Evolutionary conservation across 2,329 filamentous ascomycete genomes (phyloP).

Genomic region (Tolypocladium tundrense): DNA sequence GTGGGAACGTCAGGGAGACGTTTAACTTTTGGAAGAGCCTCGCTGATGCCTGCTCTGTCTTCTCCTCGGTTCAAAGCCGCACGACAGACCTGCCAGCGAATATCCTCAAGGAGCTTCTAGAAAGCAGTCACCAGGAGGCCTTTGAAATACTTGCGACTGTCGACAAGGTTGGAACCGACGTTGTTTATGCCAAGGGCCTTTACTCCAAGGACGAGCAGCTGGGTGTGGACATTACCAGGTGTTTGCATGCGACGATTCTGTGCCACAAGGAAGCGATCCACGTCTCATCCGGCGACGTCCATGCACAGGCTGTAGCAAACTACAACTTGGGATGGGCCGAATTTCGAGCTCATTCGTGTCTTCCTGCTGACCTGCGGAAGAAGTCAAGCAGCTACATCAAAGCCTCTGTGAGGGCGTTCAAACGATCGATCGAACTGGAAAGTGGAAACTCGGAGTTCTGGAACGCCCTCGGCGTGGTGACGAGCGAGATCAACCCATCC

Average conservation of each 20-base stretch:
- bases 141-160: constrained; percentile 57
- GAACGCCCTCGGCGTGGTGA: constrained; percentile 90
- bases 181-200: constrained; percentile 32
- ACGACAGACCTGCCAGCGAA: constrained; percentile 51
- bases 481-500: constrained; percentile 72
- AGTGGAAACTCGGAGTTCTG: constrained; percentile 92
- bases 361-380: constrained; percentile 41
- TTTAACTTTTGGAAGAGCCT: constrained; percentile 96
- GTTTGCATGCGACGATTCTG: constrained; percentile 64
- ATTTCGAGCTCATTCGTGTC: constrained; percentile 64
- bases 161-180: constrained; percentile 48
- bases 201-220: constrained; percentile 36
- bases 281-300: constrained; percentile 59
- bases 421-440: constrained; percentile 89
- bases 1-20: constrained; percentile 50
- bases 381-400: constrained; percentile 61
- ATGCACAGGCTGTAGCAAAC: constrained; percentile 91
- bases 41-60: constrained; percentile 79
- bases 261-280: constrained; percentile 81
- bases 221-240: constrained; percentile 43
- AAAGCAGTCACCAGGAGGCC: constrained; percentile 37
- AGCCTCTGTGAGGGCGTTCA: constrained; percentile 82
- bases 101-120: constrained; percentile 48
- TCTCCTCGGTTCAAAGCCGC: constrained; percentile 65
- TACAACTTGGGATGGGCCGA: constrained; percentile 97